Conservation (phyloP, 2,329 filamentous ascomycete species). For the Chaetomiaceae sp. region DNA sequence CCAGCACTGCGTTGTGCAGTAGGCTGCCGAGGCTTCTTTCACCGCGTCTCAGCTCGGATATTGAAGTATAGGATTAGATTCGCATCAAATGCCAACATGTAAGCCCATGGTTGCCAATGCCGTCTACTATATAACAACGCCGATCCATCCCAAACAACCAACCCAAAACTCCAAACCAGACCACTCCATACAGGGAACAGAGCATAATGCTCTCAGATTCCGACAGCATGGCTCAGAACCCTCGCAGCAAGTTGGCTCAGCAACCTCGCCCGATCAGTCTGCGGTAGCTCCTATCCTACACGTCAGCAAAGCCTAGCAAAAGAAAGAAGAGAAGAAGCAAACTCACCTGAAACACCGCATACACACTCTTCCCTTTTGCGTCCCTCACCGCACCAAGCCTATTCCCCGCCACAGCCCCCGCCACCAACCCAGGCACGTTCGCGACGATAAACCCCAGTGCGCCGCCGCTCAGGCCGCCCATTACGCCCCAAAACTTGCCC, state of each 20-base stretch:
- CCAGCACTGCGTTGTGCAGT: too few relatives aligned
- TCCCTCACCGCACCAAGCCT: conserved; percentile 85
- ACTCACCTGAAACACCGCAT: conserved; percentile 70
- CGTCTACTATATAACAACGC: too few relatives aligned
- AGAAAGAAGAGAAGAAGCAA: neutral
- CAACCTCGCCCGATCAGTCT: conserved; percentile 73
- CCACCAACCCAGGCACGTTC: conserved; percentile 83
- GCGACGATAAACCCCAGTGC: conserved; percentile 93
- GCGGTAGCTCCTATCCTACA: conserved; percentile 64
- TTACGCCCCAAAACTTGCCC: conserved; percentile 76
- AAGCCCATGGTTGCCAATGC: too few relatives aligned
- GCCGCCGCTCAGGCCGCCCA: conserved; percentile 82
- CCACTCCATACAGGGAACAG: too few relatives aligned
- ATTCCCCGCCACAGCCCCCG: conserved; percentile 89
- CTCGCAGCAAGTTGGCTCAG: conserved; percentile 80
- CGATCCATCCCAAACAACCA: neutral
- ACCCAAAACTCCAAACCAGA: neutral
- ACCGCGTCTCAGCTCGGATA: too few relatives aligned
- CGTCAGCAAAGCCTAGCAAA: neutral
- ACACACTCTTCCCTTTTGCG: conserved; percentile 90
- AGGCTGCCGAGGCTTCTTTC: too few relatives aligned
- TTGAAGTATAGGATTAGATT: too few relatives aligned
- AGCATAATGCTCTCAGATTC: too few relatives aligned
- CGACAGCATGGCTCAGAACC: conserved; percentile 77
- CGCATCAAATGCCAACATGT: too few relatives aligned